Percentiles rank a stretch among this genome's conserved stretches.
Conservation (phyloP, 2,329 filamentous ascomycete genomes). For the Nemania abortiva region DNA sequence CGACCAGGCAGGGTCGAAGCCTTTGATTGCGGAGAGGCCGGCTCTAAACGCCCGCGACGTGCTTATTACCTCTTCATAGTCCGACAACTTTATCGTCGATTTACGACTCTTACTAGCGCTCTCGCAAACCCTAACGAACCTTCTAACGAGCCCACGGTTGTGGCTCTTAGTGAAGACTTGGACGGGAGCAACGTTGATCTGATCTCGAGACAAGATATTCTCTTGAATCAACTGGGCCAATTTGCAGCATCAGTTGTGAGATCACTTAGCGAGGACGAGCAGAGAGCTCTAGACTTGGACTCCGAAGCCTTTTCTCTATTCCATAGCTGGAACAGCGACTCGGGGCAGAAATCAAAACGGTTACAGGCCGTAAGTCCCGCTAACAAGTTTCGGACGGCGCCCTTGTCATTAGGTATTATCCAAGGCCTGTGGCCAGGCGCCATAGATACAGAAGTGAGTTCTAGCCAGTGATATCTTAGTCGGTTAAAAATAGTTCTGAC, state of each 20-base stretch:
- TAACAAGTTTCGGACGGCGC: constrained; percentile 45
- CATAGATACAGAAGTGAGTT: constrained; percentile 44
- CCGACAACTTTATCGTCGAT: constrained; percentile 49
- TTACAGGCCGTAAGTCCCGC: constrained; percentile 36
- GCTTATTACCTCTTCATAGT: constrained; percentile 48
- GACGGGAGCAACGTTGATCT: constrained; percentile 8
- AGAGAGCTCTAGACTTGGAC: constrained; percentile 44
- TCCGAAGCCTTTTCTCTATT: constrained; percentile 47
- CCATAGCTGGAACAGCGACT: constrained; percentile 18
- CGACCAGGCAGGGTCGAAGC: constrained; percentile 37
- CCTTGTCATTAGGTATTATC: constrained; percentile 50
- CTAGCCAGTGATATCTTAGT: no score
- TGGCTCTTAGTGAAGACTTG: constrained; percentile 40
- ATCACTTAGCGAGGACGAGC: constrained; percentile 44
- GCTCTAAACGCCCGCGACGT: constrained; percentile 37
- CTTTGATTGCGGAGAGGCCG: constrained; percentile 19
- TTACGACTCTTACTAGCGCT: constrained; percentile 39
- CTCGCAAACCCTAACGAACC: background rate
- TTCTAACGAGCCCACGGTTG: background rate
- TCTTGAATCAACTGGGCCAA: constrained; percentile 47
- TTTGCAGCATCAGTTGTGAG: constrained; percentile 48
- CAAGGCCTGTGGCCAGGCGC: constrained; percentile 48
- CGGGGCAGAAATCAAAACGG: background rate
- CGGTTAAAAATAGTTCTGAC: background rate
- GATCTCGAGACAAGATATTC: constrained; percentile 43